Evolutionary conservation across 169 alveolate genomes (phyloP), one percentile per base, ranked within the genome.

Genomic region (Cardiosporidium cionae): DNA sequence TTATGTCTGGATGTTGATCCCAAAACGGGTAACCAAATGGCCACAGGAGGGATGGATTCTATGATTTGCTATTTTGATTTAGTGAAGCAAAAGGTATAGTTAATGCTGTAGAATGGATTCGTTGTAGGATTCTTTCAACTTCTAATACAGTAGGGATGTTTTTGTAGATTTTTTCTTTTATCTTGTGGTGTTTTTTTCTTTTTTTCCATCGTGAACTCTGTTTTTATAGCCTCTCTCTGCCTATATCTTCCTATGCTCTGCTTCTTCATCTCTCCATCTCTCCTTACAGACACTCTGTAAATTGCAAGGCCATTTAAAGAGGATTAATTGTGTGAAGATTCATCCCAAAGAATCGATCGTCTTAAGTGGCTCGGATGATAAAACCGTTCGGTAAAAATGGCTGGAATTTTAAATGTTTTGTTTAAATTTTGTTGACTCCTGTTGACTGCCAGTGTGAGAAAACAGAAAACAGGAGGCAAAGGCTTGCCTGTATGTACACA

Each of bases 11-110:
- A 70, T 9, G 33, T 37, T 27, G 76, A 70, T 52, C 34, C 67
- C 54, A 70, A 62, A 25, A 6, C 65, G 23, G 6, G 58, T 33
- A 23, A 3, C 63, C 53, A 67, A 67, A 85, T 83, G 70, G 90
- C 79, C 44, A 80, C 94, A 0, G 94, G 94, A 3, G 94, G 94
- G 25, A 78, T 70, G 36, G 94, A 90, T 68, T 93, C 93, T 9
- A 65, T 67, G 33, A 81, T 90, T 22, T 74, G 85, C 32, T 82
- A 83, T 68, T 85, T 87, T 31, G 92, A 89, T 32, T 58, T 89
- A 54, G 72, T 23, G 31, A 70, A 64, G 9, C 83, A 76, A 62
- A 84, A 80, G 16, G 58, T 44, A 44, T 16, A 16, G 16, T 44
- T 16, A 16, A 44, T n/a, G n/a, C n/a, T 44, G 16, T n/a, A 44